Percentiles rank a stretch among this genome's conserved stretches.
Conservation (phyloP, 495 filamentous ascomycete genomes). For the Niebla homalea region DNA sequence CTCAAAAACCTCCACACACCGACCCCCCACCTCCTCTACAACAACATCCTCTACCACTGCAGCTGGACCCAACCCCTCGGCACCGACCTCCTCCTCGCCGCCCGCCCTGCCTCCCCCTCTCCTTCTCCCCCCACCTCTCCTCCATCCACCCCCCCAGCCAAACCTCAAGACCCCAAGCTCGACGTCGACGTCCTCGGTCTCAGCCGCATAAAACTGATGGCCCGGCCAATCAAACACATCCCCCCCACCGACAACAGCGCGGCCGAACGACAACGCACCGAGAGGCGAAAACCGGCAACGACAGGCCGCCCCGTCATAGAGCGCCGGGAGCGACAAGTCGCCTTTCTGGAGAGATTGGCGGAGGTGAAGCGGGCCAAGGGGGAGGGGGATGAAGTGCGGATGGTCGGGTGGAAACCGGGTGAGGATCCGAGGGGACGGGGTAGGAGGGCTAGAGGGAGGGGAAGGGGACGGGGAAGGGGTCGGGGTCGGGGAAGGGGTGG, state of each 20-base stretch:
- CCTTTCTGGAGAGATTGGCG: conserved; percentile 32
- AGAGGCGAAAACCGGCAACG: too few relatives aligned
- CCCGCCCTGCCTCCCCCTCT: conserved; percentile 20
- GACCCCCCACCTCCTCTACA: conserved; percentile 62
- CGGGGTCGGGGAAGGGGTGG: neutral
- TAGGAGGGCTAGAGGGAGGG: neutral
- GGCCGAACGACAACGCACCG: neutral
- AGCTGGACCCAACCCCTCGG: conserved; percentile 66
- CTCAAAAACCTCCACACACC: conserved; percentile 46
- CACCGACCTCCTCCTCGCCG: conserved; percentile 61
- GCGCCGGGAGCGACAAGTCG: conserved; percentile 25
- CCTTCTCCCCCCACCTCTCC: conserved; percentile 23
- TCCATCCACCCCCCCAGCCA: conserved; percentile 27
- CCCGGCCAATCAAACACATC: conserved; percentile 30
- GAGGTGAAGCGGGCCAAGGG: conserved; percentile 30
- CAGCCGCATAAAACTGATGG: conserved; percentile 37
- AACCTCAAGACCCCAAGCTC: conserved; percentile 24
- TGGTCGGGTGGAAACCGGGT: neutral
- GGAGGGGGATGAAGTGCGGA: conserved; percentile 29
- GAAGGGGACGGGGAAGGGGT: neutral
- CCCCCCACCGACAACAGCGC: neutral
- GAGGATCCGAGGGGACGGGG: neutral
- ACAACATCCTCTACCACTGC: conserved; percentile 60
- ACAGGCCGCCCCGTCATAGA: neutral
- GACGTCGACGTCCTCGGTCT: conserved; percentile 50